Evolutionary conservation across 2,329 filamentous ascomycete genomes (phyloP), one percentile per base, ranked within the genome.

Genomic region (Diplocarpon rosae): DNA sequence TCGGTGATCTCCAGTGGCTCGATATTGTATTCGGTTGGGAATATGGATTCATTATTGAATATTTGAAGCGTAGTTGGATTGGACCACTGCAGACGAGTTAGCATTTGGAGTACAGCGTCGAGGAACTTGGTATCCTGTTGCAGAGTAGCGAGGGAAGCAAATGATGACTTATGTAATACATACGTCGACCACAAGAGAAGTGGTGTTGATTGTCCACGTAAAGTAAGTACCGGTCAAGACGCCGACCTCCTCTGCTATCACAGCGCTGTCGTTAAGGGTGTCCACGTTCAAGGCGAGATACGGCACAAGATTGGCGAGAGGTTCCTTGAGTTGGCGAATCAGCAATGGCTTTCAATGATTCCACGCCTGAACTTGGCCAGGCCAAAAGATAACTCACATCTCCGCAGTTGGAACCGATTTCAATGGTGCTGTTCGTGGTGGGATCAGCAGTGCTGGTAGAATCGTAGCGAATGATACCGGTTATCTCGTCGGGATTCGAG

Each of bases 201-300:
- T 70, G 29, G 59, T 63, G 56, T 72, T 72, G 45, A 74, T 56
- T n/a, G 63, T 67, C 71, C 70, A 73, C 31, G 62, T 62, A 59
- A 71, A 69, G 49, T 66, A 60, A 15, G 61, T 45, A 24, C 36
- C 14, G 42, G 56, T 45, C 2, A 15, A 31, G 16, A 54, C 52
- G 15, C 35, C 33, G 5, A 59, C 31, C 24, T 33, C 15, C 27
- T 54, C 52, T 5, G 52, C 27, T 6, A 41, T 50, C 2, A 54
- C 32, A 15, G 42, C 40, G 1, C 40, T 38, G 10, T 38, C 39
- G 6, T 41, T 47, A 31, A 43, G 50, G 31, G 37, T 46, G 14
- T 51, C 52, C 12, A 56, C 52, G 40, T 56, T 52, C 43, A 45
- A 37, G 12, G 43, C 24, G 8, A 54, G 43, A 50, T 56, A 15